Base-by-base conservation (phyloP, 1,284 basidiomycete genomes). In the Cystobasidium slooffiae region DNA sequence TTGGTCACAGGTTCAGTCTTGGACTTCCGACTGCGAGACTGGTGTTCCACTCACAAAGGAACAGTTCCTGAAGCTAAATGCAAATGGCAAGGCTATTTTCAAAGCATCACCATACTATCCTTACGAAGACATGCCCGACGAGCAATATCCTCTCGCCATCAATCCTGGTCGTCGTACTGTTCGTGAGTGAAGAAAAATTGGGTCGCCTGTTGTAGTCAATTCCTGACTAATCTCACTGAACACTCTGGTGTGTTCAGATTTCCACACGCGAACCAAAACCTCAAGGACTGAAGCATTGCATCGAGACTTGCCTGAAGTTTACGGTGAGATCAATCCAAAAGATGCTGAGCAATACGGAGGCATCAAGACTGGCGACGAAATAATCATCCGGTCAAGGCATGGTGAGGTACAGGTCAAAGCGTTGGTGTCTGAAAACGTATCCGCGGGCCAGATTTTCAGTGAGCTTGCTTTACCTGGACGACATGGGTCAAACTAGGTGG, bases 51-150 rank as follows among this genome's bases (percentile, higher is more conserved):
- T 68, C 12, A 41, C 37, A 0, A 55, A 55, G 20, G 52, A 41
- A 31, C 55, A 58, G n/a, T 59, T 58, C 46, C n/a, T 43, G 6
- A 59, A 68, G 18, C 20, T 68, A 16, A 46, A n/a, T 10, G 37
- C 67, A 10, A 68, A 68, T 24, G 67, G 67, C 22, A 43, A 39
- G 58, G 67, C 67, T 44, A 68, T 68, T 31, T 59, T 68, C 52
- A 68, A 68, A 31, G 41, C 52, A 4, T 14, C 67, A 22, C 53
- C 37, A 14, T 68, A n/a, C 67, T 20, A 46, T 22, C 52, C 67
- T 39, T 68, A 31, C 1, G 67, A 68, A 7, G 67, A 68, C 3
- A 68, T 68, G 67, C 53, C 67, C 18, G 44, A 59, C 37, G 67
- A 43, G 43, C 16, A 68, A 37, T 68, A 68, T 31, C 67, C 67